phyloP scores from a whole-genome alignment of 23 red algal genomes.

The Gracilaria domingensis region DNA sequence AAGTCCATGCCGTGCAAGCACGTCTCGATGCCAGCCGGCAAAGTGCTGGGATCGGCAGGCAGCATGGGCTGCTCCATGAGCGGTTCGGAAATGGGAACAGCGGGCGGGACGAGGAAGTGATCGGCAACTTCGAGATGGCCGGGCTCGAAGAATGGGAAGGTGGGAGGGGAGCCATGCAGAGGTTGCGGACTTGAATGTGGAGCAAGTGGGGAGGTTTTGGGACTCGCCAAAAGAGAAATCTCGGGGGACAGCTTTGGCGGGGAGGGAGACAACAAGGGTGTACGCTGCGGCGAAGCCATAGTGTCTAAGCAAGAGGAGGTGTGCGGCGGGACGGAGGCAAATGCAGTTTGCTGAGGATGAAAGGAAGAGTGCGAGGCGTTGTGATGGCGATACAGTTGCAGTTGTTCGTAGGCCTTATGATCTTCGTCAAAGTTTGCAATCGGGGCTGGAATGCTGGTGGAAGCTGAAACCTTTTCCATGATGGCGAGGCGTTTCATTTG shows the following conservation, averaged over 20 bases:
- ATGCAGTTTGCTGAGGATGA: neutral
- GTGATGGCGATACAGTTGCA: neutral
- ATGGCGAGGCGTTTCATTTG: slow-evolving; percentile 61
- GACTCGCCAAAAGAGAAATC: neutral
- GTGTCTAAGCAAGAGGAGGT: neutral
- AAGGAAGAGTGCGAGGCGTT: neutral
- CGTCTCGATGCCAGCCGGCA: slow-evolving; percentile 38
- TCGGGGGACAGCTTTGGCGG: neutral
- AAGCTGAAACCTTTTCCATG: slow-evolving; percentile 31
- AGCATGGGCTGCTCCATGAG: slow-evolving; percentile 38
- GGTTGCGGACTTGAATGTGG: neutral
- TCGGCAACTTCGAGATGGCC: slow-evolving; percentile 31
- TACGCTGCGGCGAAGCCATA: no score
- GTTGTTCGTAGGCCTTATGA: neutral
- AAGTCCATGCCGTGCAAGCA: slow-evolving; percentile 52
- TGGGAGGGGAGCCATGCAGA: neutral
- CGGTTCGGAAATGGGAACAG: neutral
- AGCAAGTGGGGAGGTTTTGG: neutral
- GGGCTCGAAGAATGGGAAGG: neutral
- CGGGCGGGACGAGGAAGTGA: slow-evolving; percentile 29
- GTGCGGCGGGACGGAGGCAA: neutral
- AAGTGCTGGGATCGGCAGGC: slow-evolving; percentile 40
- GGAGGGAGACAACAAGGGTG: neutral
- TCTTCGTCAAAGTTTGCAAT: slow-evolving; percentile 2
- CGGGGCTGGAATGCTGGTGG: slow-evolving; percentile 19